Percentiles rank a stretch among this genome's conserved stretches.
phyloP scores from a whole-genome alignment of 2,329 filamentous ascomycete species.

The Colletotrichum kahawae region DNA sequence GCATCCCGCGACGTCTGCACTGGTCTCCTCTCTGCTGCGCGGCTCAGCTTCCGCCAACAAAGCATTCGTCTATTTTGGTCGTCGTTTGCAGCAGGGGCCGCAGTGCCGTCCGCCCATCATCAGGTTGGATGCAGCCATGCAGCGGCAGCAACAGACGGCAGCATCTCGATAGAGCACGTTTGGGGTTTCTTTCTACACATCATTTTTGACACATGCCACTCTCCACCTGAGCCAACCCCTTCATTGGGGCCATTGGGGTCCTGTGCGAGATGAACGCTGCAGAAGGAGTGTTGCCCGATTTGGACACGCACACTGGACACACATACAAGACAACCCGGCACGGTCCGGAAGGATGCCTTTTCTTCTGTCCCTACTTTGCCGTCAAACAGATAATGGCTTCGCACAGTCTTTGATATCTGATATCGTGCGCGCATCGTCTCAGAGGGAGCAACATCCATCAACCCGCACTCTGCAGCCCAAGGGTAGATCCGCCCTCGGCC shows the following conservation, averaged over 20 bases:
- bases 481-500: not conserved
- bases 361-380: not conserved
- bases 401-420: not conserved
- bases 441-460: not conserved
- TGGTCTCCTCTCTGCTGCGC: not conserved
- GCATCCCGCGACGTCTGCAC: not conserved
- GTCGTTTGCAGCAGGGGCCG: slow-evolving; percentile 9
- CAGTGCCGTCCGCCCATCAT: not conserved
- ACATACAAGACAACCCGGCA: not conserved
- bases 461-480: not conserved
- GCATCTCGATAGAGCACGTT: not conserved
- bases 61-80: not conserved
- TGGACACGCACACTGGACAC: not conserved
- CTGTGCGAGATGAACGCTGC: not conserved
- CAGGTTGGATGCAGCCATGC: not conserved
- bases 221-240: not conserved
- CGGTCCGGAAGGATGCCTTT: not conserved
- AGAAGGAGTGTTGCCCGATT: not conserved
- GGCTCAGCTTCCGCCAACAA: not conserved
- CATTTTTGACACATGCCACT: not conserved
- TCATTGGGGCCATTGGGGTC: not conserved
- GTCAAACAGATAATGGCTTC: not conserved
- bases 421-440: not conserved
- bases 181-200: not conserved
- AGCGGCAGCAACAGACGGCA: not conserved